These are phyloP conservation scores for Gremmenia infestans DNA, from an alignment of 2,329 filamentous ascomycete genomes.

Conservation along the genomic window DNA sequence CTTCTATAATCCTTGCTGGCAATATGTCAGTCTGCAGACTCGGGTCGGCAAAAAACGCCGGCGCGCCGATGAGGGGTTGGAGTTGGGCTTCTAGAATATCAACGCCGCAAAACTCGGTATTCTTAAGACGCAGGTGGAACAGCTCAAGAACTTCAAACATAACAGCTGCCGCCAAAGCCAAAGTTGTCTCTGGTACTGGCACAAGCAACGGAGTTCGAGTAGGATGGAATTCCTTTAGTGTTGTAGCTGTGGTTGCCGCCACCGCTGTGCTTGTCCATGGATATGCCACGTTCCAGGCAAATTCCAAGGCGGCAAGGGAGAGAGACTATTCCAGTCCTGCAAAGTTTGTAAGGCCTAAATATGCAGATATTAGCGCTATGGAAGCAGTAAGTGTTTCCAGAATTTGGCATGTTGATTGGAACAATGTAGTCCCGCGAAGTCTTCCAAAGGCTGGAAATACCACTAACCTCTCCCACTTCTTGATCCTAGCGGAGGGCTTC, in stretches of 20 bases:
- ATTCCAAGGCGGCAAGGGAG: constrained; percentile 7
- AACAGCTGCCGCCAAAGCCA: not conserved
- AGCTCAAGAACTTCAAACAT: constrained; percentile 2
- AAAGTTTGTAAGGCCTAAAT: constrained; percentile 32
- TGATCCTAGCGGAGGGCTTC: no score
- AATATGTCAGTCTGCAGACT: constrained; percentile 13
- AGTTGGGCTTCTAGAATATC: constrained; percentile 14
- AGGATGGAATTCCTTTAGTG: constrained; percentile 23
- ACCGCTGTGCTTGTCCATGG: constrained; percentile 17
- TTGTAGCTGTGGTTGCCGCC: constrained; percentile 21
- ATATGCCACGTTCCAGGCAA: constrained; percentile 12
- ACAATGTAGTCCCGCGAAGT: not conserved
- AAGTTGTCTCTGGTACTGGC: not conserved
- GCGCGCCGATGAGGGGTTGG: constrained; percentile 6
- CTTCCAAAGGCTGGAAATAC: no score
- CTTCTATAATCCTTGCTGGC: constrained; percentile 1
- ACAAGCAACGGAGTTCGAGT: not conserved
- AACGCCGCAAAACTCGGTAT: not conserved
- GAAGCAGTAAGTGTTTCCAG: constrained; percentile 38
- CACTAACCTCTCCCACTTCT: no score
- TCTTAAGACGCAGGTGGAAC: constrained; percentile 10
- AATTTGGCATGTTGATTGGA: not conserved
- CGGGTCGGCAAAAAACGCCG: constrained; percentile 10
- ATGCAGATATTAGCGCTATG: constrained; percentile 46
- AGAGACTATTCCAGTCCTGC: constrained; percentile 27